Evolutionary conservation across 768 basidiomycete genomes (phyloP), one percentile per base, ranked within the genome.

Genomic region (Dictyophora rubrovolvata): DNA sequence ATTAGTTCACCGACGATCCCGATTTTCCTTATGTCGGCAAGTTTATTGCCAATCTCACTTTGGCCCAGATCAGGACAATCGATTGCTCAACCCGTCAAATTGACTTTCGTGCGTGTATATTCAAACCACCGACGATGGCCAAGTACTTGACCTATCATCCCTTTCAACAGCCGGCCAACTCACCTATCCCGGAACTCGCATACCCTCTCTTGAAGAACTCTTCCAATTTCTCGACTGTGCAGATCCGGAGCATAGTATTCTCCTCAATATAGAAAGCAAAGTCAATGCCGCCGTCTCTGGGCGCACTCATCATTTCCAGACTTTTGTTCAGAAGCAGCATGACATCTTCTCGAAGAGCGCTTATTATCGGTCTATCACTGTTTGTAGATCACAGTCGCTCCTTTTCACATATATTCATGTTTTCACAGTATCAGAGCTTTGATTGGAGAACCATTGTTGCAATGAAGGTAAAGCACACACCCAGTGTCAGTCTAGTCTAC

Each of bases 201-300:
- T 92, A 54, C 82, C 87, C 12, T 90, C 89, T 4, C 71, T 91
- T 20, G 69, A 76, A 62, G 87, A 91, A 68, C 72, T 89, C 7
- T 90, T 92, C 63, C 78, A 81, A 48, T 90, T 92, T 65, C 86
- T 82, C 8, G 75, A 77, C 47, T 92, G 89, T 62, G 85, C 79
- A 7, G 89, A 89, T 66, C 78, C 83, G 0, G 69, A 78, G 42
- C 82, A 82, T 56, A 71, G 73, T 54, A 76, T 89, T 36, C 69
- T 74, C 37, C 88, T 83, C 79, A 90, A 90, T 67, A 85, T 92
- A 62, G 89, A 91, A 72, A 86, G 85, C 16, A 89, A 88, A 68
- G 78, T 87, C 59, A 77, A 87, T 61, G 72, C 86, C 4, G 73
- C 69, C n/a, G 64, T 72, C 54, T 75, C 79, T 5, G 75, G 79